Evolutionary conservation across 2,329 filamentous ascomycete species (phyloP).

Genomic region (Exophiala oligosperma): DNA sequence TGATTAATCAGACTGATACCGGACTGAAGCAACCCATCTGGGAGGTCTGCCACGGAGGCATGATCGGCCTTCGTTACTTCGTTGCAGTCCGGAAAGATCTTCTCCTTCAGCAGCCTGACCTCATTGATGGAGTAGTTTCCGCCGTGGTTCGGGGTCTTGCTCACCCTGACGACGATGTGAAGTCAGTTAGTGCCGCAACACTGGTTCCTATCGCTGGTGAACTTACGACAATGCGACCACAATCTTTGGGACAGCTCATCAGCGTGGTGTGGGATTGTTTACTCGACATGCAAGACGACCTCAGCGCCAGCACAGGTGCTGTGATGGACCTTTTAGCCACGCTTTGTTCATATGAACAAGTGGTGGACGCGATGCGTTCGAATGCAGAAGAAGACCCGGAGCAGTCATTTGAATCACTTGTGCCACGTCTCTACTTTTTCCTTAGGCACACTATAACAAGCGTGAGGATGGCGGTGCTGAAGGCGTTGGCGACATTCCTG

Average conservation of each 20-base stretch:
- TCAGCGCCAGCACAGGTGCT: constrained; percentile 94
- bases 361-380: constrained; percentile 87
- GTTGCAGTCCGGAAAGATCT: constrained; percentile 94
- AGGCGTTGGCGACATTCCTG: constrained; percentile 89
- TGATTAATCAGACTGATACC: constrained; percentile 88
- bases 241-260: constrained; percentile 77
- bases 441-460: constrained; percentile 95
- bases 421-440: constrained; percentile 93
- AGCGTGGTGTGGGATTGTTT: constrained; percentile 97
- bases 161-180: constrained; percentile 91
- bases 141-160: constrained; percentile 94
- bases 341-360: constrained; percentile 89
- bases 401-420: constrained; percentile 86
- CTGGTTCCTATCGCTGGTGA: constrained; percentile 94
- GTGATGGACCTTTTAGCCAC: constrained; percentile 98
- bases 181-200: constrained; percentile 95
- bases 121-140: constrained; percentile 89
- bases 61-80: constrained; percentile 93
- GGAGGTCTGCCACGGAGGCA: constrained; percentile 96
- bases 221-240: constrained; percentile 81
- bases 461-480: constrained; percentile 87
- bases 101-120: constrained; percentile 74
- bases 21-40: constrained; percentile 73
- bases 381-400: constrained; percentile 81
- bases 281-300: constrained; percentile 92